phyloP scores from a whole-genome alignment of 2,329 filamentous ascomycete genomes.

The Cladophialophora bantiana region DNA sequence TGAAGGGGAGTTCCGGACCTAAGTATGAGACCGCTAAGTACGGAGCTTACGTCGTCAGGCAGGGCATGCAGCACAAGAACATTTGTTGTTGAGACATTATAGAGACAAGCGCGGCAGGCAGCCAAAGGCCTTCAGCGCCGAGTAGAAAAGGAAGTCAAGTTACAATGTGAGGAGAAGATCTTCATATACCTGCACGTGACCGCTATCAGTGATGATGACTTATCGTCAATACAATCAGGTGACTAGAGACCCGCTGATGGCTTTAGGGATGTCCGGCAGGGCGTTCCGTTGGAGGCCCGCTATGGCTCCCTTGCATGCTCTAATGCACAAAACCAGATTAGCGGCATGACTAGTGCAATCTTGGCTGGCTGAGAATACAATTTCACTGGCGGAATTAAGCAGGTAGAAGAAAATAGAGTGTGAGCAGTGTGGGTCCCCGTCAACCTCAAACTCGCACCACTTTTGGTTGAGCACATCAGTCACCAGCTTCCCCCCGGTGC shows the following conservation, averaged over 20 bases:
- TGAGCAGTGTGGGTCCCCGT: neutral
- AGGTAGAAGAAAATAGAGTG: conserved; percentile 17
- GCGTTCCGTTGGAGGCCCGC: conserved; percentile 9
- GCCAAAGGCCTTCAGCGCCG: neutral
- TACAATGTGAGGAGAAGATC: neutral
- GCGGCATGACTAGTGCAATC: neutral
- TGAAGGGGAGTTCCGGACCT: neutral
- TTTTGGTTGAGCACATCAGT: conserved; percentile 20
- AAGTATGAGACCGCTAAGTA: neutral
- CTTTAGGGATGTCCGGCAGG: conserved; percentile 9
- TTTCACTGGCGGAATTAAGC: conserved; percentile 9
- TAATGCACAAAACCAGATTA: neutral
- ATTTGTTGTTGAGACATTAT: neutral
- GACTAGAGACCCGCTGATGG: conserved; percentile 4
- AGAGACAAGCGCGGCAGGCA: neutral
- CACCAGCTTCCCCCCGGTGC: neutral
- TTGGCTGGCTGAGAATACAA: neutral
- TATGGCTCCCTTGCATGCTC: conserved; percentile 17
- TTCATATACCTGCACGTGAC: conserved; percentile 18
- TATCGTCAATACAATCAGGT: conserved; percentile 14
- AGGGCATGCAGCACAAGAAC: neutral
- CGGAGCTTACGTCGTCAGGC: neutral
- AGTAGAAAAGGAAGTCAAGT: conserved; percentile 7
- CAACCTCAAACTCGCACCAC: conserved; percentile 18
- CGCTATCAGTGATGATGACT: neutral